Evolutionary conservation across 345 rosid genomes (phyloP).

Genomic region (Cardamine occulta): DNA sequence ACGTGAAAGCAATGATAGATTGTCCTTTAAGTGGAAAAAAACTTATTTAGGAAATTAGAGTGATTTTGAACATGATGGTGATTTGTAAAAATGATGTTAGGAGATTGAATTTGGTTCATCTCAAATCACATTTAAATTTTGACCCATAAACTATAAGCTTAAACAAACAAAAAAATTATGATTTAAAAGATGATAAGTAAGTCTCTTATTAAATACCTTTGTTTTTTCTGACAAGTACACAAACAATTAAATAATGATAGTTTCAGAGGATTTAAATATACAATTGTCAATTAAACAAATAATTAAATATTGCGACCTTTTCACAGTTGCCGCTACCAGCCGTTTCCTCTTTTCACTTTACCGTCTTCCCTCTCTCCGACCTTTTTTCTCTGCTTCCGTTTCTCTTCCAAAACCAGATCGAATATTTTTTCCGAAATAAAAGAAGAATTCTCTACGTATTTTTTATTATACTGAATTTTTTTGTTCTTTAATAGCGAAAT

Average conservation of each 20-base stretch:
- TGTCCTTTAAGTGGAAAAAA: no score
- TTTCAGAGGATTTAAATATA: no score
- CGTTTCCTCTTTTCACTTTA: slow-evolving; percentile 23
- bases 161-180: no score
- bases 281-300: neutral
- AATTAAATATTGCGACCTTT: slow-evolving; percentile 37
- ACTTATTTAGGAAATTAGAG: no score
- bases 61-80: no score
- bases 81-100: no score
- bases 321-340: slow-evolving; percentile 39
- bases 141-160: neutral
- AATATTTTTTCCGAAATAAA: neutral
- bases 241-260: no score
- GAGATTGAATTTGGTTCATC: no score
- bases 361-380: slow-evolving; percentile 15
- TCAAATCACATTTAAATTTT: neutral
- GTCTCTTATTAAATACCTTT: no score
- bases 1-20: no score
- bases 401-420: slow-evolving; percentile 28
- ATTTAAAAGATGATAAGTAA: no score
- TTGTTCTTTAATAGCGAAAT: slow-evolving; percentile 6
- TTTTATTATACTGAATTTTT: slow-evolving; percentile 5
- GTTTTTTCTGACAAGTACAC: no score
- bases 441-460: neutral
- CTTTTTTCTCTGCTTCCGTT: slow-evolving; percentile 24